Evolutionary conservation across 352 stramenopile genomes (phyloP).

Genomic region (Globisporangium barbulae): DNA sequence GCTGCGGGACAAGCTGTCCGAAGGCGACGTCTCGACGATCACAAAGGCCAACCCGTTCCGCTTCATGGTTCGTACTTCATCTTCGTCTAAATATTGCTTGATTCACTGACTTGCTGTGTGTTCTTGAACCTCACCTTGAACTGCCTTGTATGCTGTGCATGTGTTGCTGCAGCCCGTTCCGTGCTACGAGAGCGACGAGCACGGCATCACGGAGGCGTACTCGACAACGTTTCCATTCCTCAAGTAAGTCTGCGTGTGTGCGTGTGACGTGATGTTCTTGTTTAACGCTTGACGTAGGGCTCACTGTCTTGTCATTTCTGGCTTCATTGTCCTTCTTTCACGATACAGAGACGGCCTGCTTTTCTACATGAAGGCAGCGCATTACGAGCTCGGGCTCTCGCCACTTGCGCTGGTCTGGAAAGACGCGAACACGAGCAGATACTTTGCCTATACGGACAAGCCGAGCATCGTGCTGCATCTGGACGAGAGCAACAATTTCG

Average conservation of each 20-base stretch:
- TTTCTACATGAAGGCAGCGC: constrained; percentile 87
- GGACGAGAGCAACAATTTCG: constrained; percentile 42
- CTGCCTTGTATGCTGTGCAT: neutral
- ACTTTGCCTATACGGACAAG: constrained; percentile 68
- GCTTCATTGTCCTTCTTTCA: neutral
- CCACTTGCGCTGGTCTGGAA: constrained; percentile 90
- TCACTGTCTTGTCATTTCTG: neutral
- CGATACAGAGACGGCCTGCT: constrained; percentile 79
- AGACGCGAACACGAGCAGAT: constrained; percentile 80
- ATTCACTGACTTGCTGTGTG: neutral
- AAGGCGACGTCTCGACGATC: constrained; percentile 45
- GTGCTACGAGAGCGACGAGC: constrained; percentile 81
- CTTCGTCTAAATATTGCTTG: neutral
- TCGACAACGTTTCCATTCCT: constrained; percentile 77
- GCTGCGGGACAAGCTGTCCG: constrained; percentile 88
- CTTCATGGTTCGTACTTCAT: constrained; percentile 49
- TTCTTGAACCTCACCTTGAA: neutral
- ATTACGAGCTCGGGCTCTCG: constrained; percentile 88
- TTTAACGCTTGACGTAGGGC: no score
- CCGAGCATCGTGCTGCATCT: constrained; percentile 72
- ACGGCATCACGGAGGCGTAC: constrained; percentile 79
- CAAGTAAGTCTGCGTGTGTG: constrained; percentile 44
- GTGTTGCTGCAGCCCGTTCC: constrained; percentile 54
- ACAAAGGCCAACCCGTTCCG: constrained; percentile 68
- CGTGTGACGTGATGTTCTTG: neutral